Conservation (phyloP, 768 basidiomycete species). For the Kwoniella dejecticola region DNA sequence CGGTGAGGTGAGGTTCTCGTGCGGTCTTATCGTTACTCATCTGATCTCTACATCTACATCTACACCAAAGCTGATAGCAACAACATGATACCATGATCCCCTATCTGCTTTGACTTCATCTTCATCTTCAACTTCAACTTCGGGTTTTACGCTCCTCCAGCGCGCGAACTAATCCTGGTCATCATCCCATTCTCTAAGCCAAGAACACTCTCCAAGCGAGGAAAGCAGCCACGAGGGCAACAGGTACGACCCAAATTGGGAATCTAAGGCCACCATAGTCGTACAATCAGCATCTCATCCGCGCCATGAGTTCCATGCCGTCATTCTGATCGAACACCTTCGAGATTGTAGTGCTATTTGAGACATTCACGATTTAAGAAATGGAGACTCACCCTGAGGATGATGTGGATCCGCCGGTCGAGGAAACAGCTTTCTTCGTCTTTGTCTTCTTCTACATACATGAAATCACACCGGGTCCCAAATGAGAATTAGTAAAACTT, state of each 20-base stretch:
- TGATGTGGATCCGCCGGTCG: constrained; percentile 17
- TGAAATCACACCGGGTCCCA: background rate
- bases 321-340: too few relatives aligned
- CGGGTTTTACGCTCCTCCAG: background rate
- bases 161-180: background rate
- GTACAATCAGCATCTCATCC: too few relatives aligned
- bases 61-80: background rate
- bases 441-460: constrained; percentile 54
- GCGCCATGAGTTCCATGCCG: too few relatives aligned
- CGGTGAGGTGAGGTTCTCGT: too few relatives aligned
- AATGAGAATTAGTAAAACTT: too few relatives aligned
- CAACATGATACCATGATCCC: background rate
- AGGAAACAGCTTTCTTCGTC: constrained; percentile 25
- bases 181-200: constrained; percentile 28
- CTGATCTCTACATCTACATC: background rate
- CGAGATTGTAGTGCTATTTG: too few relatives aligned
- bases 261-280: too few relatives aligned
- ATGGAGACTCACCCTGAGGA: constrained; percentile 25
- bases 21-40: too few relatives aligned
- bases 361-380: too few relatives aligned
- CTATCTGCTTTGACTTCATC: too few relatives aligned
- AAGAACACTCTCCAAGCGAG: constrained; percentile 81
- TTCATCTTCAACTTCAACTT: background rate
- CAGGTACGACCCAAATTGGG: constrained; percentile 80
- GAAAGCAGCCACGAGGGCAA: constrained; percentile 77